Evolutionary conservation across 768 basidiomycete species (phyloP), one percentile per base, ranked within the genome.

Genomic region (Botryobasidium botryosum): DNA sequence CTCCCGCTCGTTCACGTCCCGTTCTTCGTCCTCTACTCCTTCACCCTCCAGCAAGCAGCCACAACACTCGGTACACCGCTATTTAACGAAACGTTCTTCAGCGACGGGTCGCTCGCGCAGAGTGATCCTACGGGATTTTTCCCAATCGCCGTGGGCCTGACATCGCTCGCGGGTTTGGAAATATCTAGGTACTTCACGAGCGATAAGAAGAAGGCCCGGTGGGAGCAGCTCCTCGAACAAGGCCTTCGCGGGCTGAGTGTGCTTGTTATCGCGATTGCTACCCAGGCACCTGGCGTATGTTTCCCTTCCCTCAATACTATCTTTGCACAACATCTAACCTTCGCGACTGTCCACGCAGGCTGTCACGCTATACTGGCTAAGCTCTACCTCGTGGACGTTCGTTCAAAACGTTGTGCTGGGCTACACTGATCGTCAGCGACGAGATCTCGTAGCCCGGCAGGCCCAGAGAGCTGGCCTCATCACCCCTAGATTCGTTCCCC

Each of bases 31-130:
- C 13, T 28, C 15, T 26, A 15, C 23, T 26, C 12, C 40, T 21
- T 42, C 15, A 15, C 40, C 8, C 26, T 42, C 12, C 20, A 27
- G 29, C 12, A 42, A 12, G 23, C 26, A 26, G 8, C 40, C 27
- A 21, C 29, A 8, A n/a, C n/a, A n/a, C 27, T 27, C 25, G 24
- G 24, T 10, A 42, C 40, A 21, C 40, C 40, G 28, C 23, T 42
- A 13, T 29, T 28, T 8, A 15, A 8, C 8, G 40, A 42, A 21
- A 28, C 26, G 8, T 42, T 42, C 27, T 28, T 42, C 12, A 42
- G 40, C 40, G 40, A 42, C 13, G 20, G 24, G 8, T 42, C 40
- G 8, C 40, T 42, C 27, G 40, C 40, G 13, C 40, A 42, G 24
- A 27, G 24, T 26, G 40, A 42, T 28, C 23, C 40, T 13, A 26